A percentile compares a stretch with the other conserved stretches of the same genome.
Conservation (phyloP, 2,329 filamentous ascomycete genomes). For the Penicillium oxalicum region DNA sequence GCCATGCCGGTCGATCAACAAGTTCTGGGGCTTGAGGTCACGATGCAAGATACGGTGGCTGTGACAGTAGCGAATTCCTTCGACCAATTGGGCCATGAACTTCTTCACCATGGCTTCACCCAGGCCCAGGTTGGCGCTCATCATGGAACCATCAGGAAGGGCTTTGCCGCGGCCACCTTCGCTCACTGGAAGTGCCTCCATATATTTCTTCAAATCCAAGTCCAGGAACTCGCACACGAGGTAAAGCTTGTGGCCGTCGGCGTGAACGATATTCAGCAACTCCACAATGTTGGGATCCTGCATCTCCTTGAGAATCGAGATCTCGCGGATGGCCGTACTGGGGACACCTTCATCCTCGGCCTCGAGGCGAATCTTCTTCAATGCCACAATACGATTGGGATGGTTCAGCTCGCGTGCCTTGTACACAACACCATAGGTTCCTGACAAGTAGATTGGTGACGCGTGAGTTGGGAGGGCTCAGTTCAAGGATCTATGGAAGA, state of each 20-base stretch:
- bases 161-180: conserved; percentile 82
- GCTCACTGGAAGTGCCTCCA: conserved; percentile 79
- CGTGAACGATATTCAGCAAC: conserved; percentile 86
- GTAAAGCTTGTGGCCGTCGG: conserved; percentile 90
- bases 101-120: conserved; percentile 80
- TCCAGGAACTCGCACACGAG: conserved; percentile 90
- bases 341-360: conserved; percentile 92
- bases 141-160: conserved; percentile 67
- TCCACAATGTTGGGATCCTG: conserved; percentile 83
- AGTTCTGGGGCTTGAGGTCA: conserved; percentile 84
- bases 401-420: conserved; percentile 82
- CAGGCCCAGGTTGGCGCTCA: conserved; percentile 63
- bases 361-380: conserved; percentile 94
- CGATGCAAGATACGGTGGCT: conserved; percentile 80
- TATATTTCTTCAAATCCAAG: conserved; percentile 90
- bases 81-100: conserved; percentile 83
- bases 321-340: conserved; percentile 88
- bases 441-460: conserved; percentile 41
- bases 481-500: conserved; percentile 1
- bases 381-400: conserved; percentile 75
- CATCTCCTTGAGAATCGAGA: conserved; percentile 92
- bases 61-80: conserved; percentile 83
- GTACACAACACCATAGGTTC: conserved; percentile 93
- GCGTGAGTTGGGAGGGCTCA: conserved; percentile 13
- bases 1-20: conserved; percentile 77